Percentiles rank a stretch among this genome's conserved stretches.
Evolutionary conservation across 116 monocot species (phyloP).

Genomic region (Trichopus zeylanicus): DNA sequence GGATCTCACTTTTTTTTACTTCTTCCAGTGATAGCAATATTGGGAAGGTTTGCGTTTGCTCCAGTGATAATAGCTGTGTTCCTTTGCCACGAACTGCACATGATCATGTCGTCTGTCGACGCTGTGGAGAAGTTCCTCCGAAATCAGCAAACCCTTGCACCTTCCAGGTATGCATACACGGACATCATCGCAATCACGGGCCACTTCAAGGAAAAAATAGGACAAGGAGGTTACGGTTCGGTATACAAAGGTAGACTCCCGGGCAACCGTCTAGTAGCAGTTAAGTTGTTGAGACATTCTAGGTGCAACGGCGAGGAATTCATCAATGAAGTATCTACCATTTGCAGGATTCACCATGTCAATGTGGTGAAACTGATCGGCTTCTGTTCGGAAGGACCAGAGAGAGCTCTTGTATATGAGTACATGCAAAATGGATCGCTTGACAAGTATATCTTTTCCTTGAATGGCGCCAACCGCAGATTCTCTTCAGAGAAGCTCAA

Average conservation of each 20-base stretch:
- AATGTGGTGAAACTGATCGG: constrained; percentile 7
- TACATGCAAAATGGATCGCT: constrained; percentile 10
- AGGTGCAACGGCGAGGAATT: constrained; percentile 10
- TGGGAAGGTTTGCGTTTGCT: constrained; percentile 7
- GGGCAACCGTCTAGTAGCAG: background rate
- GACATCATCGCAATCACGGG: constrained; percentile 7
- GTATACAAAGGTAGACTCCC: constrained; percentile 4
- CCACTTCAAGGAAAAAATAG: constrained; percentile 5
- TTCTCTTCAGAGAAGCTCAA: constrained; percentile 6
- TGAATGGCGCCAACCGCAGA: background rate
- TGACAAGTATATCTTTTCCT: constrained; percentile 5
- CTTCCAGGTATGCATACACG: constrained; percentile 4
- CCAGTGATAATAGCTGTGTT: constrained; percentile 8
- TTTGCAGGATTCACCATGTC: constrained; percentile 10
- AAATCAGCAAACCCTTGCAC: constrained; percentile 5
- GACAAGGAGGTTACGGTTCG: constrained; percentile 1
- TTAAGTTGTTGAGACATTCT: constrained; percentile 5
- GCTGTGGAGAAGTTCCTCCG: constrained; percentile 10
- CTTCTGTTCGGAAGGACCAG: constrained; percentile 3
- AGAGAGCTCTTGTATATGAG: constrained; percentile 13
- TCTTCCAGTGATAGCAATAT: constrained; percentile 6
- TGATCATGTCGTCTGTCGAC: constrained; percentile 2
- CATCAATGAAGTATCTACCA: constrained; percentile 13
- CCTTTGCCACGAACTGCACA: constrained; percentile 5
- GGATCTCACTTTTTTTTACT: background rate